A percentile compares a stretch with the other conserved stretches of the same genome.
Conservation (phyloP, 2,329 filamentous ascomycete species). For the Chaetomium globosum region DNA sequence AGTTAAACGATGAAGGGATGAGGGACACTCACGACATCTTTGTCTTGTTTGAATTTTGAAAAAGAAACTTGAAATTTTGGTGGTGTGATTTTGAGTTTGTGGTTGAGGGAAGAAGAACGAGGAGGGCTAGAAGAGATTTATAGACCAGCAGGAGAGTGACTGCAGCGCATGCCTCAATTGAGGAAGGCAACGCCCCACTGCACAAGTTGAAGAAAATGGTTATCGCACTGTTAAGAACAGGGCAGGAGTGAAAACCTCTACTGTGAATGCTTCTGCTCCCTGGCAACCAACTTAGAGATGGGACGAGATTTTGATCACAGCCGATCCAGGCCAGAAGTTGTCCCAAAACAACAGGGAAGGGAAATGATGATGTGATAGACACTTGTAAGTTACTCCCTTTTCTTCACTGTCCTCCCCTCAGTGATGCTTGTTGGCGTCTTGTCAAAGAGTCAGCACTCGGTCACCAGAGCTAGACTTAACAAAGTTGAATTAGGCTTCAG, state of each 20-base stretch:
- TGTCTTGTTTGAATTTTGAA: background rate
- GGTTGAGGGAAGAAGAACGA: background rate
- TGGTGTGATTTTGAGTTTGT: background rate
- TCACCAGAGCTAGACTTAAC: background rate
- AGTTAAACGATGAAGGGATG: background rate
- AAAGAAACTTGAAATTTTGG: background rate
- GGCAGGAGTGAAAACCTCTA: background rate
- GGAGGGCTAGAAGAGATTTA: background rate
- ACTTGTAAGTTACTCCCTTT: background rate
- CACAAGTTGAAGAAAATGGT: background rate
- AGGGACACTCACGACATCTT: slow-evolving; percentile 2
- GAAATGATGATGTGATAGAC: background rate
- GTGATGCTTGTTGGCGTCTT: background rate
- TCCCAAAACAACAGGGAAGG: background rate
- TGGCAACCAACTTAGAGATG: background rate
- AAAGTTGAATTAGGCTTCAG: too few relatives aligned
- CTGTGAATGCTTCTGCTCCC: background rate
- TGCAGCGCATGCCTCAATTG: background rate
- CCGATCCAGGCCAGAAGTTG: too few relatives aligned
- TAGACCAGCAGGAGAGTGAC: background rate
- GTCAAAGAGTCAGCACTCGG: background rate
- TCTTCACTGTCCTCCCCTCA: background rate
- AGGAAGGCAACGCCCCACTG: background rate
- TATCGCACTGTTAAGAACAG: background rate
- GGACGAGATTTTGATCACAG: background rate